Percentiles rank a stretch among this genome's conserved stretches.
Conservation (phyloP, 2,329 filamentous ascomycete genomes). For the Metarhizium sp. region DNA sequence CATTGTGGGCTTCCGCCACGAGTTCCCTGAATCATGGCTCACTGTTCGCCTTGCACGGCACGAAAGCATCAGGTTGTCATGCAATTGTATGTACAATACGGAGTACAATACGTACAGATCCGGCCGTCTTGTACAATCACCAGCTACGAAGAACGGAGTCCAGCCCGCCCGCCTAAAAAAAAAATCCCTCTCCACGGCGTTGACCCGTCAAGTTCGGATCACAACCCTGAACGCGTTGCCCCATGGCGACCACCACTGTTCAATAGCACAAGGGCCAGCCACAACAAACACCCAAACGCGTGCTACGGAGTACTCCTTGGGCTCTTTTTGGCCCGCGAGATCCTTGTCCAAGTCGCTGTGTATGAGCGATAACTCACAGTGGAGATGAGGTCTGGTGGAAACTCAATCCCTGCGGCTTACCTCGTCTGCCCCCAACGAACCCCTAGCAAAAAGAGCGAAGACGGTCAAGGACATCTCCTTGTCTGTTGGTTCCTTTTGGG, state of each 20-base stretch:
- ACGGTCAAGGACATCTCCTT: neutral
- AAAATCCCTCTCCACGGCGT: no score
- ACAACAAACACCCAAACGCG: neutral
- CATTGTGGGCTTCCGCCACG: no score
- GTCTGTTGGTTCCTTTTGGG: neutral
- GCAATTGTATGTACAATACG: neutral
- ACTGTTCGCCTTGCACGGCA: neutral
- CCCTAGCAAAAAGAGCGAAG: neutral
- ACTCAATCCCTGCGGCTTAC: neutral
- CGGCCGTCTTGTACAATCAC: no score
- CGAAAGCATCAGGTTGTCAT: neutral
- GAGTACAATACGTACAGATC: neutral
- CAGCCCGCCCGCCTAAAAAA: no score
- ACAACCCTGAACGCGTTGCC: neutral
- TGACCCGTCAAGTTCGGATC: no score
- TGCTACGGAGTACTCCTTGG: neutral
- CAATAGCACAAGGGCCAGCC: neutral
- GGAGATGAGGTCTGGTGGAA: conserved; percentile 1
- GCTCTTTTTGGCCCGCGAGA: neutral
- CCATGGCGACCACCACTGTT: neutral
- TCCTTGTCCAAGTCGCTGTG: neutral
- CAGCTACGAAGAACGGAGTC: neutral
- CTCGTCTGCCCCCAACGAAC: neutral
- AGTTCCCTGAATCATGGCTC: no score
- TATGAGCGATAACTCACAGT: conserved; percentile 5